Conservation (phyloP, 139 green algal genomes). For the Micractinium conductrix region DNA sequence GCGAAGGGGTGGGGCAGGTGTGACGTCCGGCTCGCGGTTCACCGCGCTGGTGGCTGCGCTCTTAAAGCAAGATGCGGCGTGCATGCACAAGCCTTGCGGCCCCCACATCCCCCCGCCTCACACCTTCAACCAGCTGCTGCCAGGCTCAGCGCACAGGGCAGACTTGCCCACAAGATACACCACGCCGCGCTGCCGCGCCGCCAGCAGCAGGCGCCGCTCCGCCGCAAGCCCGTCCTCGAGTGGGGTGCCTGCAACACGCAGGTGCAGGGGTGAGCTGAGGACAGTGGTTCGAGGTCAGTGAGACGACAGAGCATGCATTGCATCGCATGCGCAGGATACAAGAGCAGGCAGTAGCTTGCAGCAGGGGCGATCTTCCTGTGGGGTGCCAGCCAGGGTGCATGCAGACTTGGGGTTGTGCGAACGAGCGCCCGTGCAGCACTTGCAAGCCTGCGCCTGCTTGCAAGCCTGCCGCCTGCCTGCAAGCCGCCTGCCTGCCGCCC, state of each 20-base stretch:
- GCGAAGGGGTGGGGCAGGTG: background rate
- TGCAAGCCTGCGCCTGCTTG: no score
- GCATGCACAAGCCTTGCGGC: background rate
- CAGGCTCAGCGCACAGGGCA: background rate
- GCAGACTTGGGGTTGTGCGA: background rate
- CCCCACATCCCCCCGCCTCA: background rate
- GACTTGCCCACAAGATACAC: background rate
- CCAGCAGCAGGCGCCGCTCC: slow-evolving; percentile 10
- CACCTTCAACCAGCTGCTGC: slow-evolving; percentile 10
- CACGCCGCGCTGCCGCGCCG: background rate
- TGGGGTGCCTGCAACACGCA: background rate
- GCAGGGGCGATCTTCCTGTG: background rate
- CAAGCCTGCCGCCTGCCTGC: no score
- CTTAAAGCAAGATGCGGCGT: background rate
- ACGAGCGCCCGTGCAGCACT: background rate
- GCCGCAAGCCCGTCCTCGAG: background rate
- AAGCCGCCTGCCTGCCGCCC: background rate
- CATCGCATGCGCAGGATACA: background rate
- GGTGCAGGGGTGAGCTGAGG: background rate
- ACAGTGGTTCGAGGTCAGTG: background rate
- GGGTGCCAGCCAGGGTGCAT: background rate
- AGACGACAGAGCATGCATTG: background rate
- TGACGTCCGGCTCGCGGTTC: background rate
- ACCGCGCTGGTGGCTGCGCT: background rate
- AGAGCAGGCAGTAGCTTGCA: background rate